These are phyloP conservation scores for Cymbopogon citratus DNA, from an alignment of 176 grass and related monocot genomes.

Conservation along the genomic window DNA sequence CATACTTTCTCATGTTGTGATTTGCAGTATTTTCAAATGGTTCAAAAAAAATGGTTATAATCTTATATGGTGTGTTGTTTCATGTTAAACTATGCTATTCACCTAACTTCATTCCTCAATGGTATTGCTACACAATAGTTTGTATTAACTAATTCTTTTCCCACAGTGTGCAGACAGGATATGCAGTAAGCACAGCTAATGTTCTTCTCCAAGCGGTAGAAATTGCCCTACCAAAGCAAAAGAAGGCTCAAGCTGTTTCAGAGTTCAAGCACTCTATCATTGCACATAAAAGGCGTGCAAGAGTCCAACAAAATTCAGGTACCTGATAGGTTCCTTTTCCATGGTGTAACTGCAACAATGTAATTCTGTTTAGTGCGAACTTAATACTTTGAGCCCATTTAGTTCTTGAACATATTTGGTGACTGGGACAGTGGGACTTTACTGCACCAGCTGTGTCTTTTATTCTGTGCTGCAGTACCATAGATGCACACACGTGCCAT, in stretches of 20 bases:
- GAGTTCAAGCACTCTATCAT: slow-evolving; percentile 75
- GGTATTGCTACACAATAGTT: neutral
- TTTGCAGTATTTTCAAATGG: neutral
- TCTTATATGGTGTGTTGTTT: neutral
- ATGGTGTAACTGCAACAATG: neutral
- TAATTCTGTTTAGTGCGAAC: neutral
- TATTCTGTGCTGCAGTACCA: neutral
- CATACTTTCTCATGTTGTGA: neutral
- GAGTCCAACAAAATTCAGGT: slow-evolving; percentile 48
- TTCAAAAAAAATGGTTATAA: neutral
- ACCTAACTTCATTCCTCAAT: neutral
- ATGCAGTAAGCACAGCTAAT: slow-evolving; percentile 50
- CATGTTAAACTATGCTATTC: neutral
- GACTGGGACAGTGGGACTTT: neutral
- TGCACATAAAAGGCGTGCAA: slow-evolving; percentile 66
- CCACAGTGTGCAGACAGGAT: slow-evolving; percentile 67
- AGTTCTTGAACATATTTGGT: neutral
- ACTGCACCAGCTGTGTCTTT: neutral
- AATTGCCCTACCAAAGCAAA: slow-evolving; percentile 69
- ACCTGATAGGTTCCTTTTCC: neutral
- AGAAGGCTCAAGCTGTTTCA: slow-evolving; percentile 62
- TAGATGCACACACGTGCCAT: neutral
- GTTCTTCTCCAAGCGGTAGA: slow-evolving; percentile 65
- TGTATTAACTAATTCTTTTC: slow-evolving; percentile 20
- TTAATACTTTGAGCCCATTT: neutral